A percentile compares a stretch with the other conserved stretches of the same genome.
Conservation (phyloP, 768 basidiomycete genomes). For the Serpula lacrymans region DNA sequence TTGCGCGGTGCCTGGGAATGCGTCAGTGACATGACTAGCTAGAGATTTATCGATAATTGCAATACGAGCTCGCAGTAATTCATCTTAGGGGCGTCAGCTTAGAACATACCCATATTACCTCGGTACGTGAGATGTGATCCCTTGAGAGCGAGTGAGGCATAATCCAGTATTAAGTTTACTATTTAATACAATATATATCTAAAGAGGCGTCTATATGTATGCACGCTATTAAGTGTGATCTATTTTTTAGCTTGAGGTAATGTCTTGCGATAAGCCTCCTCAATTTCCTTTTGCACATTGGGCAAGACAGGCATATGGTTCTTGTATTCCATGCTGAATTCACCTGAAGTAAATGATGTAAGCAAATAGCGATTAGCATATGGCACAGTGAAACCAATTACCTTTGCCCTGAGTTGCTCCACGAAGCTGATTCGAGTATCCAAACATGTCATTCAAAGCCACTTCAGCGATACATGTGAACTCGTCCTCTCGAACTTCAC, state of each 20-base stretch:
- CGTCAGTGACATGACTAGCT: conserved; percentile 92
- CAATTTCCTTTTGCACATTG: conserved; percentile 83
- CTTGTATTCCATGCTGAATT: conserved; percentile 55
- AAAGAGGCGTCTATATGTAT: no score
- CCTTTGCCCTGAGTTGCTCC: conserved; percentile 97
- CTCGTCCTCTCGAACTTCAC: conserved; percentile 95
- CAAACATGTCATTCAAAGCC: conserved; percentile 97
- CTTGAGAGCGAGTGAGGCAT: no score
- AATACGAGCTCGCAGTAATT: no score
- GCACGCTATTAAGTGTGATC: no score
- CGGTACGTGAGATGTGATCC: no score
- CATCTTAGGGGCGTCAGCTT: no score
- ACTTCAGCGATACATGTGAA: conserved; percentile 92
- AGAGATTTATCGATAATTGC: conserved; percentile 20
- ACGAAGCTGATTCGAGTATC: conserved; percentile 89
- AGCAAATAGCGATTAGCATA: not conserved
- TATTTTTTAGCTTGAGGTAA: conserved; percentile 70
- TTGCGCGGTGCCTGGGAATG: conserved; percentile 95
- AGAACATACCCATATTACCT: no score
- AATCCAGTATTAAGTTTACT: no score
- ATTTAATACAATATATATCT: no score
- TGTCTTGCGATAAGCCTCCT: conserved; percentile 82
- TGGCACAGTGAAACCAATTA: conserved; percentile 17
- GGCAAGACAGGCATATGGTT: conserved; percentile 82
- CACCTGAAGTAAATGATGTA: conserved; percentile 38